These are phyloP conservation scores for Saksenaea oblongispora DNA, from an alignment of 371 early-diverging fungal genomes.

Conservation along the genomic window DNA sequence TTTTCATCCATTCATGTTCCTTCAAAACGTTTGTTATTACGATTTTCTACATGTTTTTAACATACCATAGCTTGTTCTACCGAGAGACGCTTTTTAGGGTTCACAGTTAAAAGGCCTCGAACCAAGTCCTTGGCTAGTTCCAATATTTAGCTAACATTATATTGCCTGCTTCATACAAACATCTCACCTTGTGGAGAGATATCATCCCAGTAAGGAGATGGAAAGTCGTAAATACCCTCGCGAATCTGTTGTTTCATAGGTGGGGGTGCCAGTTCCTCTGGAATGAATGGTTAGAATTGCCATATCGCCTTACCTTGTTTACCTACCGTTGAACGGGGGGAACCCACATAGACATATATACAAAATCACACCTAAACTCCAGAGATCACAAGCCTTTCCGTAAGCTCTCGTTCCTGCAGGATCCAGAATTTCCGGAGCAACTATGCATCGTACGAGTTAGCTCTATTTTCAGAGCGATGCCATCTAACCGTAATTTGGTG, in stretches of 20 bases:
- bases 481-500: constrained; percentile 89
- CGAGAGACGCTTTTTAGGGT: constrained; percentile 47
- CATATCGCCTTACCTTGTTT: background rate
- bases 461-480: background rate
- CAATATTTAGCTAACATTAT: background rate
- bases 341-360: constrained; percentile 96
- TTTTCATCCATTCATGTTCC: constrained; percentile 8
- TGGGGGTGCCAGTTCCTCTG: constrained; percentile 20
- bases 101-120: constrained; percentile 52
- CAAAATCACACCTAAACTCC: constrained; percentile 98
- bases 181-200: constrained; percentile 66
- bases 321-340: constrained; percentile 86
- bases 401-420: constrained; percentile 68
- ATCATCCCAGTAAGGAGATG: constrained; percentile 81
- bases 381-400: constrained; percentile 91
- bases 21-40: background rate
- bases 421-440: constrained; percentile 93
- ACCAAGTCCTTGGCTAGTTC: constrained; percentile 62
- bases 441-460: constrained; percentile 24
- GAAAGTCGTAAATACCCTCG: constrained; percentile 78
- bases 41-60: background rate
- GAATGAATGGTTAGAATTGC: background rate
- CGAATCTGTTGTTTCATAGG: constrained; percentile 68
- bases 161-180: background rate
- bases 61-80: constrained; percentile 44